Evolutionary conservation across 176 grass and related monocot genomes (phyloP).

Genomic region (maize (Zea mays)): Zm-B73-REFERENCE-NAM-5.0 NC_050103.1:99022501-99023000

Average conservation of each 20-base stretch:
- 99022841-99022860: neutral
- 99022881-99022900: neutral
- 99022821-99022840: neutral
- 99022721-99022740: constrained; percentile 32
- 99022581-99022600: too few relatives aligned
- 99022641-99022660: neutral
- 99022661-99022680: constrained; percentile 2
- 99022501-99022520: too few relatives aligned
- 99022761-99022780: constrained; percentile 16
- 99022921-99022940: neutral
- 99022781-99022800: constrained; percentile 14
- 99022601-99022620: too few relatives aligned
- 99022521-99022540: too few relatives aligned
- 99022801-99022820: constrained; percentile 8
- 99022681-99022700: neutral
- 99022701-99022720: constrained; percentile 10
- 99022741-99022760: constrained; percentile 27
- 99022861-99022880: neutral
- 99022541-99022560: too few relatives aligned
- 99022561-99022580: too few relatives aligned
- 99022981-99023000: neutral
- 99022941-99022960: neutral
- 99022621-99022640: neutral
- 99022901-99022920: neutral
- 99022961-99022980: neutral